Conservation (phyloP, 306 rosid genomes). For the Trifolium repens region DNA sequence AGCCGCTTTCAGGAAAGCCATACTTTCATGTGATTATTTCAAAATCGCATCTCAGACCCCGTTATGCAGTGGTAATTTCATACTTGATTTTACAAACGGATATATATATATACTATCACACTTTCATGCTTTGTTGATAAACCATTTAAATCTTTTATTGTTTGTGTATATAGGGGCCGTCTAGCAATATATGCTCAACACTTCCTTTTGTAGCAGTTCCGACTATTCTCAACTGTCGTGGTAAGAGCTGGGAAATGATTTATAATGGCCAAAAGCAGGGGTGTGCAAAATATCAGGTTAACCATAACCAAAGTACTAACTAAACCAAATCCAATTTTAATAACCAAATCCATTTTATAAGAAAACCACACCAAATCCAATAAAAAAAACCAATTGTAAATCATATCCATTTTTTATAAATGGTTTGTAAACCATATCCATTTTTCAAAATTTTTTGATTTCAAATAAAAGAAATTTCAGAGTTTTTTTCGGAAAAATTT, state of each 20-base stretch:
- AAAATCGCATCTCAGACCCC: constrained; percentile 40
- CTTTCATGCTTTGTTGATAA: neutral
- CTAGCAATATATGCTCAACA: neutral
- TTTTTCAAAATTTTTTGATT: too few relatives aligned
- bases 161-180: constrained; percentile 41
- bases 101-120: neutral
- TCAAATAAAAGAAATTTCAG: too few relatives aligned
- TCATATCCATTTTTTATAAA: too few relatives aligned
- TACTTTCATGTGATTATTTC: constrained; percentile 42
- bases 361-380: too few relatives aligned
- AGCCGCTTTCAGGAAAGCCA: constrained; percentile 62
- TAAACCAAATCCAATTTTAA: too few relatives aligned
- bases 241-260: constrained; percentile 43
- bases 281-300: too few relatives aligned
- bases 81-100: neutral
- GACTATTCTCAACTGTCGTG: constrained; percentile 37
- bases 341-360: too few relatives aligned
- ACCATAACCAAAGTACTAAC: too few relatives aligned
- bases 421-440: too few relatives aligned
- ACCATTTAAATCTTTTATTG: constrained; percentile 26
- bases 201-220: constrained; percentile 50
- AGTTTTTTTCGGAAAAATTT: too few relatives aligned
- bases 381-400: too few relatives aligned
- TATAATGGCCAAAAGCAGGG: neutral
- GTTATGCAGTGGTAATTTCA: constrained; percentile 49